Conservation (phyloP, 345 rosid genomes). For the Gossypium ekmanianum region DNA sequence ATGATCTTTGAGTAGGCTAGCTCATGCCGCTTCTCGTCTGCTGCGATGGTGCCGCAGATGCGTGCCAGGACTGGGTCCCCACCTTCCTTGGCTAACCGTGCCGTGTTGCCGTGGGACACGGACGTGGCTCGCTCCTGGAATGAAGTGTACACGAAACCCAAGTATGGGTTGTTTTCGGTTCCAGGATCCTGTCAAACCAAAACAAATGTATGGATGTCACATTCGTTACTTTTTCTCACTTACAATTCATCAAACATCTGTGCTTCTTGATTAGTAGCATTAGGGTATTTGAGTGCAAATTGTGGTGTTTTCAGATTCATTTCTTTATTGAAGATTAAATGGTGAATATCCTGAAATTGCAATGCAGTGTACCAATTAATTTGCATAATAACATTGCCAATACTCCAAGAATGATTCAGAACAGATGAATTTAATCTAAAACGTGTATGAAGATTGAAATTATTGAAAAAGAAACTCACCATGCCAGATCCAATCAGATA, state of each 20-base stretch:
- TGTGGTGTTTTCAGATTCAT: neutral
- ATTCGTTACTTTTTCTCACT: neutral
- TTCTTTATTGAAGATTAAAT: neutral
- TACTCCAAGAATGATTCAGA: neutral
- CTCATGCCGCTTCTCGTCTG: constrained; percentile 76
- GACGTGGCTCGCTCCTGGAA: constrained; percentile 85
- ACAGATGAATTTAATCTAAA: neutral
- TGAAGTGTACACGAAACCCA: constrained; percentile 78
- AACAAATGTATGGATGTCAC: neutral
- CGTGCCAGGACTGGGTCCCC: constrained; percentile 59
- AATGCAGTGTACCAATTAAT: neutral
- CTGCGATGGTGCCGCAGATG: constrained; percentile 69
- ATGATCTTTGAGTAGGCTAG: constrained; percentile 51
- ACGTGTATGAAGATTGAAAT: neutral
- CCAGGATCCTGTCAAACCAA: constrained; percentile 47
- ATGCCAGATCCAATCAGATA: constrained; percentile 64
- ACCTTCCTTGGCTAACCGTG: constrained; percentile 51
- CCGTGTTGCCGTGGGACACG: constrained; percentile 83
- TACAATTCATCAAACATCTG: neutral
- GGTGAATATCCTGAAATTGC: neutral
- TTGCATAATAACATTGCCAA: neutral
- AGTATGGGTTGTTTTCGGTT: constrained; percentile 66
- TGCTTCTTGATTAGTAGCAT: neutral
- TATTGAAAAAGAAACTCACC: constrained; percentile 32
- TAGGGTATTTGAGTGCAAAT: neutral